phyloP scores from a whole-genome alignment of 2,329 filamentous ascomycete genomes.

The Tolypocladium tropicale region DNA sequence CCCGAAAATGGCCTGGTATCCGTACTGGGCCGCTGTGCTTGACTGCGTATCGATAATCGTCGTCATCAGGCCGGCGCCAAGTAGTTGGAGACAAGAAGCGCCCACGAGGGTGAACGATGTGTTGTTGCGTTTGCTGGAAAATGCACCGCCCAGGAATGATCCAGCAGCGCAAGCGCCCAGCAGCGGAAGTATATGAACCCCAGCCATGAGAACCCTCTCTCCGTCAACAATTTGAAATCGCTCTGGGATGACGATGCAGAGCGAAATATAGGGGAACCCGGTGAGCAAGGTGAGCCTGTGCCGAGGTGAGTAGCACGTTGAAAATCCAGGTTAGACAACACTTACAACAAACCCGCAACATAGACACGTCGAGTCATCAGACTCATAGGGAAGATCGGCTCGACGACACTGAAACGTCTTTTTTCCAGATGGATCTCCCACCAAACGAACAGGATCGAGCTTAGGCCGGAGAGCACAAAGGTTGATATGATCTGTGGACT shows the following conservation, averaged over 20 bases:
- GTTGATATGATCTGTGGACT: slow-evolving; percentile 39
- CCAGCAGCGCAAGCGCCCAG: slow-evolving; percentile 45
- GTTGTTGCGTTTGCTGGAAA: slow-evolving; percentile 44
- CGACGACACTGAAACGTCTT: slow-evolving; percentile 26
- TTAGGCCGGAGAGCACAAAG: slow-evolving; percentile 34
- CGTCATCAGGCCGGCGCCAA: slow-evolving; percentile 41
- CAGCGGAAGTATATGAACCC: slow-evolving; percentile 48
- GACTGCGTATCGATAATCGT: slow-evolving; percentile 23
- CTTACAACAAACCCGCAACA: slow-evolving; percentile 38
- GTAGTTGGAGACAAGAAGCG: slow-evolving; percentile 39
- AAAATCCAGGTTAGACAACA: slow-evolving; percentile 2
- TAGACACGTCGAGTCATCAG: slow-evolving; percentile 40
- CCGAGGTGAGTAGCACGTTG: background rate
- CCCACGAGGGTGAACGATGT: slow-evolving; percentile 40
- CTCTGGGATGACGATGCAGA: slow-evolving; percentile 50
- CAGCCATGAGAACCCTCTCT: slow-evolving; percentile 41
- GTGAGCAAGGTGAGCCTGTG: slow-evolving; percentile 43
- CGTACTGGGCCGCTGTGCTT: slow-evolving; percentile 34
- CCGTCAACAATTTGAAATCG: slow-evolving; percentile 49
- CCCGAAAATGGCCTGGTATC: slow-evolving; percentile 45
- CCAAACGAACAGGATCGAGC: slow-evolving; percentile 36
- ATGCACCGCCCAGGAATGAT: slow-evolving; percentile 41
- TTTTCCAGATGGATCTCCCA: slow-evolving; percentile 40
- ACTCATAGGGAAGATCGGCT: slow-evolving; percentile 45
- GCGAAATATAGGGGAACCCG: slow-evolving; percentile 46